Evolutionary conservation across 345 rosid species (phyloP), one percentile per base, ranked within the genome.

Genomic region (Populus deltoides): DNA sequence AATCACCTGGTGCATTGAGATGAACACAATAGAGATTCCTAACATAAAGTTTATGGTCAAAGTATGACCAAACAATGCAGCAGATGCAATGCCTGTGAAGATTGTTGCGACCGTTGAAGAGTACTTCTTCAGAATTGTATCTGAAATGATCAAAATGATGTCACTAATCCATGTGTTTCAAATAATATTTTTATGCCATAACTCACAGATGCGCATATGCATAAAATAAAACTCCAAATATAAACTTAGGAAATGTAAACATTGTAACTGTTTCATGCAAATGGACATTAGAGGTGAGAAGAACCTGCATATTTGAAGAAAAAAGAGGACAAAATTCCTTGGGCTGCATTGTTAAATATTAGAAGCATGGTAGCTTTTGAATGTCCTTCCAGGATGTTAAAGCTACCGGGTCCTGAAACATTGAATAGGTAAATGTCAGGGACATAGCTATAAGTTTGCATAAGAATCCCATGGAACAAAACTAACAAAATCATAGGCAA

Each of bases 301-400:
- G 5, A 67, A 94, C 98, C 98, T 81, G 98, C 98, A 85, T 94
- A 94, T 92, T 94, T 94, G 88, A 93, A 93, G 92, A 94, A 94
- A 86, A 25, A 25, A 25, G 27, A 94, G 36, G 98, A 94, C 80
- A 94, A 78, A 75, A 94, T 94, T 82, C 98, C 98, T 77, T 94
- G 98, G 49, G 98, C 98, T 17, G 98, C 98, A 77, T 94, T 94
- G 86, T 90, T 94, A 79, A 85, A 79, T 85, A 93, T 92, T 75
- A 94, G 89, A 85, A 94, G 90, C 91, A 94, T 90, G 68, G 98
- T 94, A 77, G 98, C 98, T 84, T 81, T 92, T 31, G 98, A 93
- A 85, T 93, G 98, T 29, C 98, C 98, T 81, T 90, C 90, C 74
- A 94, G 87, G 76, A 94, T 94, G 83, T 95, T 94, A 82, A 93